Base-by-base conservation (phyloP, 202 grass and related monocot genomes). In the Panicum virgatum region DNA sequence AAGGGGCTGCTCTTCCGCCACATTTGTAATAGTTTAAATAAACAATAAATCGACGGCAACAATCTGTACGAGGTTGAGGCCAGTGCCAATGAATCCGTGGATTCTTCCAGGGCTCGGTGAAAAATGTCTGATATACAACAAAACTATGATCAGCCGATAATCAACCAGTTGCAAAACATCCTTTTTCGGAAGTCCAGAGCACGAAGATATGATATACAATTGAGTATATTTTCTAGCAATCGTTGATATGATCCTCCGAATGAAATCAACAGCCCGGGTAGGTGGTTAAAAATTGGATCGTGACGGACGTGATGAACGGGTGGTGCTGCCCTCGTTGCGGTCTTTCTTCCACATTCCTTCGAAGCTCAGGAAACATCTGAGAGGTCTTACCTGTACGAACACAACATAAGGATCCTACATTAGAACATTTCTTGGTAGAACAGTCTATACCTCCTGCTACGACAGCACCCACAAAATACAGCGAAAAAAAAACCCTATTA, bases 311-410 rank as follows among this genome's bases (percentile, higher is more conserved):
- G 94, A 97, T 10, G 91, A 96, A 19, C 84, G 87, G 58, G 62
- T 85, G 81, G 78, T 91, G 76, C 89, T 91, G 14, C 84, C 83
- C 51, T 78, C 81, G 54, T 86, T 86, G 18, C 66, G 69, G 45
- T 93, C 90, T 83, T 93, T 98, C 80, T 92, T 98, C 85, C 90
- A 88, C 80, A 96, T 89, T 53, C 90, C 88, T 75, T 96, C 89
- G 3, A 96, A 83, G 83, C 88, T 85, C 40, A 91, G 73, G 64
- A 98, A 93, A 92, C 91, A 95, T 75, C 47, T 92, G 34, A 98
- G 71, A 26, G 92, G 83, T 77, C 79, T 96, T 58, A 81, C 83
- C 96, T 96, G 78, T 64, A 51, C 43, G 59, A 76, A 58, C 36
- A 89, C 66, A 82, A 38, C 27, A 91, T 34, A 91, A 68, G 27